phyloP scores from a whole-genome alignment of 2,329 filamentous ascomycete genomes.

The Daldinia eschscholtzii region DNA sequence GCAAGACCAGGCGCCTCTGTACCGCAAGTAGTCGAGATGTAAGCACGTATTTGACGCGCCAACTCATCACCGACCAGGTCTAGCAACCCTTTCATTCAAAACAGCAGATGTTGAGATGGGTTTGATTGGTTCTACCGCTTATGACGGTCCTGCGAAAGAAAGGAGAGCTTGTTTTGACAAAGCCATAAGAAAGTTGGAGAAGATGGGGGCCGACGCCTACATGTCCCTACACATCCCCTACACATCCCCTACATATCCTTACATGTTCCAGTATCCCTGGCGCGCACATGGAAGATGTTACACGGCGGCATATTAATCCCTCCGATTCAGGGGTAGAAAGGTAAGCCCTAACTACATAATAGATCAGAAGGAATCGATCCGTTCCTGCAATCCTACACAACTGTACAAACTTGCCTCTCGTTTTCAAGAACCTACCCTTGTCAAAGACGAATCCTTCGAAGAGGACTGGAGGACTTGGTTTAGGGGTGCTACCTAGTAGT shows the following conservation, averaged over 20 bases:
- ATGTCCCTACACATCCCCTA: neutral
- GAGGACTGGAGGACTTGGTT: neutral
- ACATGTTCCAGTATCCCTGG: constrained; percentile 29
- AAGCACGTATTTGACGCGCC: constrained; percentile 22
- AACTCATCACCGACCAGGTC: constrained; percentile 25
- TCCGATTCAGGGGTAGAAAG: constrained; percentile 46
- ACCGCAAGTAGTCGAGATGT: constrained; percentile 10
- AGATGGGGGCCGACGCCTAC: constrained; percentile 42
- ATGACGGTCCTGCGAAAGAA: constrained; percentile 41
- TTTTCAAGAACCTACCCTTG: constrained; percentile 15
- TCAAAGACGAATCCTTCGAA: constrained; percentile 23
- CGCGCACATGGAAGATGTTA: constrained; percentile 41
- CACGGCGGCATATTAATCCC: constrained; percentile 49
- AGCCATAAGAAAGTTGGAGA: constrained; percentile 38
- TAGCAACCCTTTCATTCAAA: constrained; percentile 35
- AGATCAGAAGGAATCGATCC: constrained; percentile 43
- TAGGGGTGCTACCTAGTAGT: constrained; percentile 16
- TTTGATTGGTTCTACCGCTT: constrained; percentile 34
- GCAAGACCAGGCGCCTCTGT: constrained; percentile 10
- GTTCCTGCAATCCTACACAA: constrained; percentile 42
- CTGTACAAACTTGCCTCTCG: constrained; percentile 27
- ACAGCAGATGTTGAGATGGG: constrained; percentile 7
- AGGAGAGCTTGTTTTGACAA: constrained; percentile 44
- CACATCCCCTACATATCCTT: neutral
- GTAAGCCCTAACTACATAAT: constrained; percentile 48